Conservation (phyloP, 306 rosid species). For the Hippophae gyantsensis region DNA sequence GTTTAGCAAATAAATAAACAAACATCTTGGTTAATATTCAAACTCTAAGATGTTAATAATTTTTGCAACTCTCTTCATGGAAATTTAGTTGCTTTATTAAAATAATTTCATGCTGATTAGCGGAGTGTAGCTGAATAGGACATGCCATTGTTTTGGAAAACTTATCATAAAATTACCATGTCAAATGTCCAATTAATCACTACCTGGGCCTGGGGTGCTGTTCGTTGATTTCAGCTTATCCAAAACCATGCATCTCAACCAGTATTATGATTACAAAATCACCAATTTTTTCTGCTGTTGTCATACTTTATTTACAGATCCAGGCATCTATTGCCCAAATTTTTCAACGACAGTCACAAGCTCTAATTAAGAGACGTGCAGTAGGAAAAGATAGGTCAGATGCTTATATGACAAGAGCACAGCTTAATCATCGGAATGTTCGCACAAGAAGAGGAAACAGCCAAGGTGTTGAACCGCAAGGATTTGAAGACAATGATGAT, state of each 20-base stretch:
- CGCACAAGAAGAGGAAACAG: slow-evolving; percentile 49
- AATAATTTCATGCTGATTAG: neutral
- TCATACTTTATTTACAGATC: slow-evolving; percentile 27
- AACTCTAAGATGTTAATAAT: too few relatives aligned
- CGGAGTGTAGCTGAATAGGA: too few relatives aligned
- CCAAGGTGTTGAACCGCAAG: slow-evolving; percentile 46
- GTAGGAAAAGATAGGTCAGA: slow-evolving; percentile 44
- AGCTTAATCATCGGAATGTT: slow-evolving; percentile 47
- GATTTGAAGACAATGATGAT: slow-evolving; percentile 71
- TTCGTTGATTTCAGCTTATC: neutral
- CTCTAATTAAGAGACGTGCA: slow-evolving; percentile 59
- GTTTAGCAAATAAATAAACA: too few relatives aligned
- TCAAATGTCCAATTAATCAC: neutral
- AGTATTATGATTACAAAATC: slow-evolving; percentile 1
- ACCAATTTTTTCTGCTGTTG: slow-evolving; percentile 11
- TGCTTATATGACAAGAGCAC: slow-evolving; percentile 46
- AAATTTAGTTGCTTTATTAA: neutral
- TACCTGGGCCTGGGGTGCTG: neutral
- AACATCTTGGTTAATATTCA: too few relatives aligned
- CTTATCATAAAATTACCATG: neutral
- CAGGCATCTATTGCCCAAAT: slow-evolving; percentile 59
- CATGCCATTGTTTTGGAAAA: neutral
- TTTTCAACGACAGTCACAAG: slow-evolving; percentile 83
- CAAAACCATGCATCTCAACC: neutral
- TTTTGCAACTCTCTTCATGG: neutral